phyloP scores from a whole-genome alignment of 768 basidiomycete species.

The Serendipita sp. region DNA sequence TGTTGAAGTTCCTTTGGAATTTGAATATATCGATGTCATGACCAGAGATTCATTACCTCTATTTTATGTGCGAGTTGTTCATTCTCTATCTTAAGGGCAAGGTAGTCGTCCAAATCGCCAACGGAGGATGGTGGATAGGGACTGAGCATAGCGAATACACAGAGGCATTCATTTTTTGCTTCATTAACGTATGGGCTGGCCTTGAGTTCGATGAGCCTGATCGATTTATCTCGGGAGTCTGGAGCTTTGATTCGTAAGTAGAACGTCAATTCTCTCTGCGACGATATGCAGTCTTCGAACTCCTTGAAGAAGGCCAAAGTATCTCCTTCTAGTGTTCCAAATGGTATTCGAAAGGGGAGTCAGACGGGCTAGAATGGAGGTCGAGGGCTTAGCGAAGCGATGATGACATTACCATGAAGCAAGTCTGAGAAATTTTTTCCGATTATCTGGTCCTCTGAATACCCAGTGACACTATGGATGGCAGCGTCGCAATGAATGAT shows the following conservation, averaged over 20 bases:
- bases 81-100: slow-evolving; percentile 82
- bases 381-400: not conserved
- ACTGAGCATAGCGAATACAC: not conserved
- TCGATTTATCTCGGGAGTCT: not conserved
- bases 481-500: slow-evolving; percentile 56
- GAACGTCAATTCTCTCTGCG: slow-evolving; percentile 30
- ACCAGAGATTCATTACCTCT: not conserved
- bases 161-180: not conserved
- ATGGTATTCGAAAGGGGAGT: not conserved
- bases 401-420: slow-evolving; percentile 36
- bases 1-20: not conserved
- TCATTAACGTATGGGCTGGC: not conserved
- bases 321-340: slow-evolving; percentile 34
- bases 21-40: not conserved
- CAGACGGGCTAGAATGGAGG: not conserved
- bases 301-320: slow-evolving; percentile 26
- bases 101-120: slow-evolving; percentile 22
- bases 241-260: not conserved
- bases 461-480: slow-evolving; percentile 57
- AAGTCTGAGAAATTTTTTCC: slow-evolving; percentile 49
- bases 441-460: slow-evolving; percentile 55
- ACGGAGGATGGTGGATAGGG: not conserved
- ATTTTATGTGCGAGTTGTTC: slow-evolving; percentile 51
- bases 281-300: slow-evolving; percentile 32
- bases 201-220: slow-evolving; percentile 1